Evolutionary conservation across 2,329 filamentous ascomycete species (phyloP).

Genomic region (Talaromyces sp.): DNA sequence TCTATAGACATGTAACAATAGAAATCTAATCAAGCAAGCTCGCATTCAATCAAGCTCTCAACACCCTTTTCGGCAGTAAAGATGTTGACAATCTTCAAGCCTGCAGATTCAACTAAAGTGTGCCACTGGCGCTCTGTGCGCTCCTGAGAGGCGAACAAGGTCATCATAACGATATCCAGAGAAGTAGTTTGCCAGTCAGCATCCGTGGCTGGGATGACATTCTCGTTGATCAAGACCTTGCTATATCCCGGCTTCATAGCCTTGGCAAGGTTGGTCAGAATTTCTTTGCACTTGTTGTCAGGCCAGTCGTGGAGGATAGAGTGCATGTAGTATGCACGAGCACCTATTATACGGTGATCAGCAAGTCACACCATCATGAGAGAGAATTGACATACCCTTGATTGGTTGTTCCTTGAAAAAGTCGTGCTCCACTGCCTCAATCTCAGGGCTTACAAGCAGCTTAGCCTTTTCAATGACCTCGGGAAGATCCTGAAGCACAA

Average conservation of each 20-base stretch:
- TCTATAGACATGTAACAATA: not conserved
- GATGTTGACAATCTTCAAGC: slow-evolving; percentile 29
- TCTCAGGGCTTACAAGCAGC: slow-evolving; percentile 18
- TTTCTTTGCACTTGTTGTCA: slow-evolving; percentile 30
- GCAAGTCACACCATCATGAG: not conserved
- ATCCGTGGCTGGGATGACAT: slow-evolving; percentile 27
- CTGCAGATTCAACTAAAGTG: slow-evolving; percentile 19
- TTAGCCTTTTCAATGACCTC: slow-evolving; percentile 33
- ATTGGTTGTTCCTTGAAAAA: slow-evolving; percentile 49
- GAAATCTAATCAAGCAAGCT: slow-evolving; percentile 11
- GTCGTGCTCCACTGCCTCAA: slow-evolving; percentile 42
- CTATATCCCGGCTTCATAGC: slow-evolving; percentile 30
- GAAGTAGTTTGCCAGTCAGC: slow-evolving; percentile 41
- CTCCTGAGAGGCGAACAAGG: slow-evolving; percentile 15
- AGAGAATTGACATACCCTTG: slow-evolving; percentile 31
- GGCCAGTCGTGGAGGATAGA: slow-evolving; percentile 39
- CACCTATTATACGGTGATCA: slow-evolving; percentile 24
- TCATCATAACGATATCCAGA: slow-evolving; percentile 19
- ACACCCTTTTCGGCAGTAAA: slow-evolving; percentile 14
- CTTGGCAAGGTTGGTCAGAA: slow-evolving; percentile 27
- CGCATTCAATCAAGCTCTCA: slow-evolving; percentile 19
- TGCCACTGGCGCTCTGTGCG: slow-evolving; percentile 17
- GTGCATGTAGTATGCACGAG: slow-evolving; percentile 37
- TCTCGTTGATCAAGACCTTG: slow-evolving; percentile 32
- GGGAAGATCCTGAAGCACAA: slow-evolving; percentile 51